Percentiles rank a stretch among this genome's conserved stretches.
These are phyloP conservation scores for Eutrema yunnanense DNA, from an alignment of 345 rosid species.

Conservation along the genomic window DNA sequence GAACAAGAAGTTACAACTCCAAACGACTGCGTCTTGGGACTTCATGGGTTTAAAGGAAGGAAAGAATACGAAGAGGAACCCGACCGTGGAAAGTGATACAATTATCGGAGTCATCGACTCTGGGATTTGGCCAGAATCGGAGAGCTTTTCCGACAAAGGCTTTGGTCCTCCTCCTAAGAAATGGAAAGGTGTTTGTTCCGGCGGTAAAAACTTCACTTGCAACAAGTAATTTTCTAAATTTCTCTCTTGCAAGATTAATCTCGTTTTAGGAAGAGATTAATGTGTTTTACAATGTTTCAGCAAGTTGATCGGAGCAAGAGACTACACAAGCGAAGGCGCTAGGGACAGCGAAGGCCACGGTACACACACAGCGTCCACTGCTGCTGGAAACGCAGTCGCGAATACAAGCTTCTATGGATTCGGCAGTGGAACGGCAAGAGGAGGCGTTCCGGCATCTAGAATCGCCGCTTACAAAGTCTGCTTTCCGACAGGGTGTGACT, in stretches of 20 bases:
- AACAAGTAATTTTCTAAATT: slow-evolving; percentile 32
- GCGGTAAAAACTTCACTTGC: slow-evolving; percentile 42
- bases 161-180: slow-evolving; percentile 43
- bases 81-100: no score
- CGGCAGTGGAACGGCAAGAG: slow-evolving; percentile 39
- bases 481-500: not conserved
- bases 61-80: no score
- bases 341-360: slow-evolving; percentile 40
- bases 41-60: slow-evolving; percentile 35
- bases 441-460: slow-evolving; percentile 45
- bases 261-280: no score
- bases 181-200: slow-evolving; percentile 43
- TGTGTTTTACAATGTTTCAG: not conserved
- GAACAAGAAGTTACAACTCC: slow-evolving; percentile 19
- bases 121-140: slow-evolving; percentile 17
- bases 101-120: slow-evolving; percentile 4
- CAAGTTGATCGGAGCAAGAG: slow-evolving; percentile 45
- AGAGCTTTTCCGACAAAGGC: slow-evolving; percentile 37
- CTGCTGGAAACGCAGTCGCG: slow-evolving; percentile 34
- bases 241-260: no score
- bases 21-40: slow-evolving; percentile 53
- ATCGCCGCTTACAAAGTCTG: slow-evolving; percentile 42
- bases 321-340: slow-evolving; percentile 25
- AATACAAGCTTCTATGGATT: slow-evolving; percentile 33
- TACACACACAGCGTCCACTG: slow-evolving; percentile 48